A percentile compares a stretch with the other conserved stretches of the same genome.
Evolutionary conservation across 2,329 filamentous ascomycete genomes (phyloP).

Genomic region (Nemania sp.): DNA sequence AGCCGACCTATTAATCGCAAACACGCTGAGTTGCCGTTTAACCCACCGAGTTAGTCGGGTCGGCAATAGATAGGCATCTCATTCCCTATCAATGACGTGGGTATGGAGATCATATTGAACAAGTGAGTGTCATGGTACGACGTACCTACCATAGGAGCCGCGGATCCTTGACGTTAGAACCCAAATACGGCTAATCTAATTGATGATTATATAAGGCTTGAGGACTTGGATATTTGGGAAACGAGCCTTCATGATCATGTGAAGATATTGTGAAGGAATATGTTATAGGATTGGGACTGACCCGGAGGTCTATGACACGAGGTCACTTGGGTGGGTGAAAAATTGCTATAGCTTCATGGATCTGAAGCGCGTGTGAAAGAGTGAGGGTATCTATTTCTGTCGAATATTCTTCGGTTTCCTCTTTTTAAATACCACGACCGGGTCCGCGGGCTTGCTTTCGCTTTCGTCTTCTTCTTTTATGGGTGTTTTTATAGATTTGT

Average conservation of each 20-base stretch:
- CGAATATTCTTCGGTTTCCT: constrained; percentile 76
- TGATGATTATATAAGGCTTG: background rate
- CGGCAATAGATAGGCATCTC: too few species aligned
- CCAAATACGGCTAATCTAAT: background rate
- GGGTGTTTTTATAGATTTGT: constrained; percentile 14
- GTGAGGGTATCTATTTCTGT: constrained; percentile 62
- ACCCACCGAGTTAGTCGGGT: too few species aligned
- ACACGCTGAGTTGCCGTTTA: too few species aligned
- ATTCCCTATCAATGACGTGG: background rate
- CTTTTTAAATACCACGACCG: constrained; percentile 81
- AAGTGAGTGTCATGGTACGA: background rate
- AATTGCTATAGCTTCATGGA: constrained; percentile 4
- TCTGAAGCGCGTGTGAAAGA: background rate
- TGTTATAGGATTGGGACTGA: background rate
- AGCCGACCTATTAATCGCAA: too few species aligned
- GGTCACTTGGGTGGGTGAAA: background rate
- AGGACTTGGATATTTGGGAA: background rate
- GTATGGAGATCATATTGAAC: background rate
- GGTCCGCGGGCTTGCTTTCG: constrained; percentile 42
- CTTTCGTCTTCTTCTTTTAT: constrained; percentile 51
- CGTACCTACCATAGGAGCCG: background rate
- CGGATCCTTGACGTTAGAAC: background rate
- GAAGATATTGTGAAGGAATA: background rate
- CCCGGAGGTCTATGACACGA: background rate
- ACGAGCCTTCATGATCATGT: background rate